Base-by-base conservation (phyloP, 2,329 filamentous ascomycete species). In the Madurella mycetomatis region DNA sequence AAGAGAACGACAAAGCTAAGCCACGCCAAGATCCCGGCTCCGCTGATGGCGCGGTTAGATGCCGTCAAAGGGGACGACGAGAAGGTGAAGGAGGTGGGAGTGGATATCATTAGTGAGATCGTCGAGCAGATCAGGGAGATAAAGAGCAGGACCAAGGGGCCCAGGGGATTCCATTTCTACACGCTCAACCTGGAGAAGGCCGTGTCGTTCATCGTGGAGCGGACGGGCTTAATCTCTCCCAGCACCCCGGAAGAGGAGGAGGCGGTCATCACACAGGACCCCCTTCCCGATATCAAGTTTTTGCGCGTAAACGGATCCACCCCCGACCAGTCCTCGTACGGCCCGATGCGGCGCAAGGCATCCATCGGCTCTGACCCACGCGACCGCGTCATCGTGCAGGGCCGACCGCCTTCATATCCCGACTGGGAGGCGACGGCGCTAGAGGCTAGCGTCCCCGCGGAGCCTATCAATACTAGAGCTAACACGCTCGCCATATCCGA, bases 121-220 rank as follows among this genome's bases (percentile, higher is more conserved):
- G 82, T 97, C 15, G 84, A 90, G 60, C 82, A 85, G 64, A 82
- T 97, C 67, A 88, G 87, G 61, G 63, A 78, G 53, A 76, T 86
- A 60, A 83, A 83, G 64, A 74, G 69, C 66, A 74, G 76, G 62
- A 79, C 75, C 11, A 80, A 51, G 4, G 58, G 81, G 3, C 86
- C 84, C 17, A 80, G 84, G 63, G 94, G 94, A 5, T 96, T 96
- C 71, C 94, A 99, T 69, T 97, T 99, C 72, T 99, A 96, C 72
- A 97, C 94, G 0, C 77, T 99, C 49, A 99, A 99, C 67, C 77
- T 97, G 32, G 92, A 97, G 70, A 99, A 97, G 73, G 89, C 91
- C 0, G 92, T 99, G 2, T 90, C 92, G 0, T 94, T 96, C 65
- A 92, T 97, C 57, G 73, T 97, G 0, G 92, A 97, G 73, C 79